Conservation (phyloP, 73 alveolate genomes). For the Diophrys sp. region DNA sequence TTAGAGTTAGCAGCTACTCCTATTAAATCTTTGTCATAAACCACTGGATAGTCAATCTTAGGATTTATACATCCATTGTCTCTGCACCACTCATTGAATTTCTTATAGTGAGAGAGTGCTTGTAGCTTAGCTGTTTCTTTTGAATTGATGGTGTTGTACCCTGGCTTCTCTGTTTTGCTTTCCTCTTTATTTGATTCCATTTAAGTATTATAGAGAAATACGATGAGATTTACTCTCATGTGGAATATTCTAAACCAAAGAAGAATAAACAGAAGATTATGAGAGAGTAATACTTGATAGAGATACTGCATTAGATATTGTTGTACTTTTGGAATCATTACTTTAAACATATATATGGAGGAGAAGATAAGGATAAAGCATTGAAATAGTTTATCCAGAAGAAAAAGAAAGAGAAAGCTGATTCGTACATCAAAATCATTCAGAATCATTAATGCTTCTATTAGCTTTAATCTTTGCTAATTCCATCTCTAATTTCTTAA, state of each 20-base stretch:
- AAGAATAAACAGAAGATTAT: conserved; percentile 5
- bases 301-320: conserved; percentile 4
- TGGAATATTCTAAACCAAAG: conserved; percentile 7
- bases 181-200: too few relatives aligned
- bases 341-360: conserved; percentile 9
- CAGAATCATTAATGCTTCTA: too few relatives aligned
- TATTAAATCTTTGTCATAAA: not conserved
- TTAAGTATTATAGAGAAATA: not conserved
- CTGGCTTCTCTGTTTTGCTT: too few relatives aligned
- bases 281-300: not conserved
- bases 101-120: not conserved
- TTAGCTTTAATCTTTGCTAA: too few relatives aligned
- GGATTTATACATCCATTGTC: not conserved
- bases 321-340: conserved; percentile 8
- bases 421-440: too few relatives aligned
- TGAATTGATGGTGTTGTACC: too few relatives aligned
- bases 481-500: not conserved
- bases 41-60: not conserved
- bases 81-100: not conserved
- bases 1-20: conserved; percentile 36
- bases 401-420: not conserved
- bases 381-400: not conserved
- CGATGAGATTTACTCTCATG: not conserved
- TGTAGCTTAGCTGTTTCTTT: not conserved
- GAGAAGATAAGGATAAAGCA: not conserved